phyloP scores from a whole-genome alignment of 352 stramenopile genomes.

The Nothophytophthora sp. region DNA sequence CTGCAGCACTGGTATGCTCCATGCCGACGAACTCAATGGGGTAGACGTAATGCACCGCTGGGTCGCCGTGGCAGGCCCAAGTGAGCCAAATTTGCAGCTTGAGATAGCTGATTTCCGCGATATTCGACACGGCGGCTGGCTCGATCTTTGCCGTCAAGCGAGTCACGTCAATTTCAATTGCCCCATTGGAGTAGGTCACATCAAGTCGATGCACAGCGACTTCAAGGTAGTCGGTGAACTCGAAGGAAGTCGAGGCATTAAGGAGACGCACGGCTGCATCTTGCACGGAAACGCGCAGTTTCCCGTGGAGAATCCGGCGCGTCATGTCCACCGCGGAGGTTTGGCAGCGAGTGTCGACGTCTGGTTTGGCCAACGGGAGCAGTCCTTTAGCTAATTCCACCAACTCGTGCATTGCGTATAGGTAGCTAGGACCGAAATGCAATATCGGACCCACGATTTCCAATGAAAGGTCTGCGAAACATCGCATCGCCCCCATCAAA shows the following conservation, averaged over 20 bases:
- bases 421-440: conserved; percentile 60
- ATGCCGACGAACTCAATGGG: conserved; percentile 38
- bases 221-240: conserved; percentile 54
- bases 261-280: conserved; percentile 51
- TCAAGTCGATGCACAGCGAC: conserved; percentile 36
- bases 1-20: conserved; percentile 5
- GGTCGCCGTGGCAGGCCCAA: conserved; percentile 33
- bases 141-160: conserved; percentile 64
- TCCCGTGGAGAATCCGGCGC: conserved; percentile 63
- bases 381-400: conserved; percentile 24
- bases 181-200: conserved; percentile 33
- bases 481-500: conserved; percentile 32
- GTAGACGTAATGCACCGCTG: conserved; percentile 46
- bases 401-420: conserved; percentile 58
- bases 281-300: conserved; percentile 32
- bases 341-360: conserved; percentile 43
- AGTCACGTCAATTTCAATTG: conserved; percentile 41
- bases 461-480: conserved; percentile 46
- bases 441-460: conserved; percentile 30
- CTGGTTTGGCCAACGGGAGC: conserved; percentile 41
- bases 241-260: conserved; percentile 45
- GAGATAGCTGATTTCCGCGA: conserved; percentile 58
- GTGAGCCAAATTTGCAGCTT: conserved; percentile 48
- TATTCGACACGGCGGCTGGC: conserved; percentile 59
- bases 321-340: conserved; percentile 55